These are phyloP conservation scores for Eleusine indica DNA, from an alignment of 176 grass and related monocot species.

Conservation along the genomic window DNA sequence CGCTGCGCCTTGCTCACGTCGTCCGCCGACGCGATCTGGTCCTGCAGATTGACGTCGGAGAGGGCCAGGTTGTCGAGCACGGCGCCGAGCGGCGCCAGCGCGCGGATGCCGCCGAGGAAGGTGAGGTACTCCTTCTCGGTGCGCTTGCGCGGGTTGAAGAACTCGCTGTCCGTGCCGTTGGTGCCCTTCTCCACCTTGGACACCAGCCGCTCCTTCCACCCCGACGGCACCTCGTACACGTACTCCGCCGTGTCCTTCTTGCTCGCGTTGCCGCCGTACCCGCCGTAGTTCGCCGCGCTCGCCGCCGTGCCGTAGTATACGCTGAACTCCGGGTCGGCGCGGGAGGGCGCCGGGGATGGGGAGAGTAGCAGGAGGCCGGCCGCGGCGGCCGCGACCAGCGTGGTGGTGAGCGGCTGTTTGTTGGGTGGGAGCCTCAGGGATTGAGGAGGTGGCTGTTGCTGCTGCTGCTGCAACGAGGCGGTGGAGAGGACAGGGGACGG, in stretches of 20 bases:
- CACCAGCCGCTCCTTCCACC: conserved; percentile 93
- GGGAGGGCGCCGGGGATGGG: conserved; percentile 16
- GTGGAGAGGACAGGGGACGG: conserved; percentile 45
- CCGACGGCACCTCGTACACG: conserved; percentile 77
- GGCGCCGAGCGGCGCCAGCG: conserved; percentile 75
- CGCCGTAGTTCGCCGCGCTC: conserved; percentile 93
- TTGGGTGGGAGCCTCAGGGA: conserved; percentile 18
- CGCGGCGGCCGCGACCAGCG: conserved; percentile 49
- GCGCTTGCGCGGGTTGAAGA: conserved; percentile 94
- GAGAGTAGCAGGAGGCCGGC: conserved; percentile 44
- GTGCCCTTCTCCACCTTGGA: conserved; percentile 99
- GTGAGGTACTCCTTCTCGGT: conserved; percentile 90
- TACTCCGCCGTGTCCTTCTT: conserved; percentile 93
- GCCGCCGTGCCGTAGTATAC: conserved; percentile 81
- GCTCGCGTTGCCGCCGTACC: conserved; percentile 92
- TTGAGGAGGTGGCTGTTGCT: not conserved
- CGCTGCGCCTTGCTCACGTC: conserved; percentile 57
- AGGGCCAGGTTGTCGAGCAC: conserved; percentile 91
- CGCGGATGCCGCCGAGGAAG: conserved; percentile 69
- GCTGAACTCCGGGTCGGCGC: conserved; percentile 43
- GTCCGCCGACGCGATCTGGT: conserved; percentile 86
- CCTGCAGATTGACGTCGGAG: conserved; percentile 83
- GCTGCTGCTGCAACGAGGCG: conserved; percentile 9
- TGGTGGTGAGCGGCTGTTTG: conserved; percentile 25
- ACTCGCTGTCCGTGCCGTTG: conserved; percentile 95